These are phyloP conservation scores for Fusarium algeriense DNA, from an alignment of 2,329 filamentous ascomycete species.

Conservation along the genomic window DNA sequence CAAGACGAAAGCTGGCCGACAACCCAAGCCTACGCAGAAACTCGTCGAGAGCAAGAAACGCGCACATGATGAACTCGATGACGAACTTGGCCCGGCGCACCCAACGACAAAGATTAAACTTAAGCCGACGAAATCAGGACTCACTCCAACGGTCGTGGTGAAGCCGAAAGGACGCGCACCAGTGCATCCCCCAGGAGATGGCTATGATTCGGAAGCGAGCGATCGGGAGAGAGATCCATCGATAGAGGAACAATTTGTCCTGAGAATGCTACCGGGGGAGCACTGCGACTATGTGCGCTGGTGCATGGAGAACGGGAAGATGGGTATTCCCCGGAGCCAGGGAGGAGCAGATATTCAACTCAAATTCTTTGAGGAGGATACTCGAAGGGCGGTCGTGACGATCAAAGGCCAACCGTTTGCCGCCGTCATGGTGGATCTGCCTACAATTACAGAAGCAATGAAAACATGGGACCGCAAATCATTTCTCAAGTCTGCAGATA, in stretches of 20 bases:
- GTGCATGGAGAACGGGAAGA: constrained; percentile 80
- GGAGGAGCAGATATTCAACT: constrained; percentile 84
- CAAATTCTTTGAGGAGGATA: constrained; percentile 81
- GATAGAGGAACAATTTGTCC: constrained; percentile 88
- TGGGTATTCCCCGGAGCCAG: constrained; percentile 73
- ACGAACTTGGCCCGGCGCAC: constrained; percentile 51
- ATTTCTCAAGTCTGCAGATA: constrained; percentile 89
- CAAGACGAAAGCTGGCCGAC: constrained; percentile 71
- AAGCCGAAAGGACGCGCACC: constrained; percentile 77
- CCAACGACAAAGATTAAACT: constrained; percentile 68
- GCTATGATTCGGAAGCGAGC: constrained; percentile 96
- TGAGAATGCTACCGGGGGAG: constrained; percentile 88
- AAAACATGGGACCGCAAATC: constrained; percentile 92
- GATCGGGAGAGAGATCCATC: constrained; percentile 89
- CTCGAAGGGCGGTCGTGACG: constrained; percentile 78
- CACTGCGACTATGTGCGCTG: constrained; percentile 86
- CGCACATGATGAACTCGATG: constrained; percentile 67
- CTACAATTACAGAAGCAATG: constrained; percentile 89
- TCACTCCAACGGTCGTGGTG: constrained; percentile 58
- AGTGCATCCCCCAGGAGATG: constrained; percentile 80
- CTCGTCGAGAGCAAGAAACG: constrained; percentile 71
- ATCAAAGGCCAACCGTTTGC: constrained; percentile 80
- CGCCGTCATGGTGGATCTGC: constrained; percentile 83
- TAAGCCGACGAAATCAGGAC: constrained; percentile 54
- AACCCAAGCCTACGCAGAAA: constrained; percentile 70